Conservation (phyloP, 1,284 basidiomycete genomes). For the Pisolithus thermaeus region DNA sequence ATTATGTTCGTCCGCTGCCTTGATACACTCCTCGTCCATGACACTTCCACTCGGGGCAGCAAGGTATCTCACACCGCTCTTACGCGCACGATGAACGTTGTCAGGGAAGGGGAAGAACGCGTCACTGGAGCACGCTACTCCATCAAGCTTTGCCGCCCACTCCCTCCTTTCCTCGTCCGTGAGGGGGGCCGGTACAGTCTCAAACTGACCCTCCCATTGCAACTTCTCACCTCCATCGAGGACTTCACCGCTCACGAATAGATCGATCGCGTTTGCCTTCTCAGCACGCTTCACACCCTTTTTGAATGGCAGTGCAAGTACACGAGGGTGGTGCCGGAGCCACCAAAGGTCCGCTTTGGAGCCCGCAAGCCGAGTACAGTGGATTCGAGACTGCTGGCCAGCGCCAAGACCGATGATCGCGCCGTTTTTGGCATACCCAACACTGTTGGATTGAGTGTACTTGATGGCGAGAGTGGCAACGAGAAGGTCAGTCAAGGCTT, state of each 20-base stretch:
- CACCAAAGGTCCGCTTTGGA: conserved; percentile 99
- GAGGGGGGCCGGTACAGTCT: conserved; percentile 65
- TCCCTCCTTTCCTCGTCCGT: conserved; percentile 67
- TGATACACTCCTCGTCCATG: conserved; percentile 95
- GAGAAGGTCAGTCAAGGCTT: conserved; percentile 81
- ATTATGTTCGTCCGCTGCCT: conserved; percentile 85
- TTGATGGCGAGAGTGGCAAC: conserved; percentile 96
- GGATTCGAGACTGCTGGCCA: conserved; percentile 97
- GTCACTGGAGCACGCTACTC: conserved; percentile 90
- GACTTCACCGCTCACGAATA: conserved; percentile 89
- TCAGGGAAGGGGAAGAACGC: conserved; percentile 99
- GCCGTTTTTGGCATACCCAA: conserved; percentile 92
- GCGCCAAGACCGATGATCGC: conserved; percentile 95
- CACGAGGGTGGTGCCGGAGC: conserved; percentile 94
- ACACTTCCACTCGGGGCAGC: conserved; percentile 95
- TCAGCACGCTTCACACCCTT: conserved; percentile 97
- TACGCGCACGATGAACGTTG: conserved; percentile 90
- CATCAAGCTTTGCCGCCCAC: conserved; percentile 70
- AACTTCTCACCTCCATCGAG: conserved; percentile 84
- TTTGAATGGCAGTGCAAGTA: conserved; percentile 90
- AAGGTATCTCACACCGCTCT: conserved; percentile 89
- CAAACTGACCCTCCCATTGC: conserved; percentile 92
- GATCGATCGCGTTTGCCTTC: conserved; percentile 96
- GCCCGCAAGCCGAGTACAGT: conserved; percentile 97
- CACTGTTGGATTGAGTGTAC: conserved; percentile 99